phyloP scores from a whole-genome alignment of 2,329 filamentous ascomycete genomes.

The Pezicula neosporulosa region DNA sequence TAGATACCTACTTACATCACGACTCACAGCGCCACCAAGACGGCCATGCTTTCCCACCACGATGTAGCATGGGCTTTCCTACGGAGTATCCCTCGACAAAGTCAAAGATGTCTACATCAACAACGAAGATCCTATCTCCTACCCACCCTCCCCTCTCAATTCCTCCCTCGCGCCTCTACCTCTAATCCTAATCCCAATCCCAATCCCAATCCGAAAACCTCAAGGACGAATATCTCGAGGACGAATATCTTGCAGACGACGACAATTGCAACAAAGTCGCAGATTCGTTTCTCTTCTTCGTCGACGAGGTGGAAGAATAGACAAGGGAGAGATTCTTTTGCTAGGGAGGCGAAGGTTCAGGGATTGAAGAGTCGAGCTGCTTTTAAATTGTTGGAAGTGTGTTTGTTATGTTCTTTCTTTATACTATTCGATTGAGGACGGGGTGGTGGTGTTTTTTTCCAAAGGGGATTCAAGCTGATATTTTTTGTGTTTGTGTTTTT shows the following conservation, averaged over 20 bases:
- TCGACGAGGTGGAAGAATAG: constrained; percentile 80
- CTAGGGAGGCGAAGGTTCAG: constrained; percentile 71
- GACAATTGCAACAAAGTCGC: background rate
- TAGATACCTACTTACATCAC: background rate
- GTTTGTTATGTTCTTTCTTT: background rate
- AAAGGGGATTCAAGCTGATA: too few relatives aligned
- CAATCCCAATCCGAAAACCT: too few relatives aligned
- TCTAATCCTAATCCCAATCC: too few relatives aligned
- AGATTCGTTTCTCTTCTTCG: constrained; percentile 40
- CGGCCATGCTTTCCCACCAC: constrained; percentile 22
- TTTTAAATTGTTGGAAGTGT: constrained; percentile 85
- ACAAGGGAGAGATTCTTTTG: constrained; percentile 69
- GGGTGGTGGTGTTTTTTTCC: too few relatives aligned
- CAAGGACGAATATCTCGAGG: too few relatives aligned
- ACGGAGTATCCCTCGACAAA: constrained; percentile 4
- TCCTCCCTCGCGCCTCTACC: too few relatives aligned
- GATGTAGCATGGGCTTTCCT: constrained; percentile 12
- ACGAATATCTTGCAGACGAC: too few relatives aligned
- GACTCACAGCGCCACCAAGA: background rate
- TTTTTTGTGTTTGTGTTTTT: background rate
- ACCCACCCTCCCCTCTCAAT: too few relatives aligned
- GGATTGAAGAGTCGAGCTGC: constrained; percentile 87
- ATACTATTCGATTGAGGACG: too few relatives aligned
- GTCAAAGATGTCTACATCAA: background rate
- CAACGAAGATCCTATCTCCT: background rate